Base-by-base conservation (phyloP, 2,329 filamentous ascomycete species). In the Pseudocercospora fuligena region DNA sequence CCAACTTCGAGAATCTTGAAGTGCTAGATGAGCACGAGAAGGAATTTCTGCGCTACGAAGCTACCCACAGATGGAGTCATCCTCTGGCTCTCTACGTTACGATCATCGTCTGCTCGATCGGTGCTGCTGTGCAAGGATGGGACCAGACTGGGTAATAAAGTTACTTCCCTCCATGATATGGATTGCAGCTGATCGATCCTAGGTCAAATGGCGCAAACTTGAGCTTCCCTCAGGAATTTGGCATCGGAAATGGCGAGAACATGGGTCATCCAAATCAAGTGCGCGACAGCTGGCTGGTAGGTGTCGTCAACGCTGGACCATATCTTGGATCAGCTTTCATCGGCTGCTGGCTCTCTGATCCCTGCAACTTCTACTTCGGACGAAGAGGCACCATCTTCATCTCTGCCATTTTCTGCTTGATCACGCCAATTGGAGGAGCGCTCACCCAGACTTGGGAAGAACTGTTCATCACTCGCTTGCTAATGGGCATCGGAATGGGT, bases 351-450 rank as follows among this genome's bases (percentile, higher is more conserved):
- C 31, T 69, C 21, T 66, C 82, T 71, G 88, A 88, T 4, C 72
- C 72, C 87, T 78, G 73, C 57, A 78, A 78, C 64, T 65, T 72
- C 66, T 74, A 72, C 66, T 58, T 76, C 29, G 76, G 76, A 23
- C 74, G 80, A 31, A 75, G 79, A 2, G 77, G 76, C 1, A 78
- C 78, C 0, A 80, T 82, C 25, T 80, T 81, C 64, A 36, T 81
- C 65, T 74, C 76, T 6, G 79, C 78, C 1, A 60, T 81, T 70
- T 89, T 91, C 75, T 90, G 86, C 74, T 80, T 92, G 31, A 84
- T 90, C 75, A 84, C 90, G 1, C 88, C 90, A 1, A 87, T 93
- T 68, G 90, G 89, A n/a, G 88, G 86, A 61, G 90, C 84, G 0
- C 72, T 87, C 16, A 82, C 83, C 8, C 87, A 89, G 69, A 86